Evolutionary conservation across 345 rosid species (phyloP), one percentile per base, ranked within the genome.

Genomic region (Eucalyptus globulus): DNA sequence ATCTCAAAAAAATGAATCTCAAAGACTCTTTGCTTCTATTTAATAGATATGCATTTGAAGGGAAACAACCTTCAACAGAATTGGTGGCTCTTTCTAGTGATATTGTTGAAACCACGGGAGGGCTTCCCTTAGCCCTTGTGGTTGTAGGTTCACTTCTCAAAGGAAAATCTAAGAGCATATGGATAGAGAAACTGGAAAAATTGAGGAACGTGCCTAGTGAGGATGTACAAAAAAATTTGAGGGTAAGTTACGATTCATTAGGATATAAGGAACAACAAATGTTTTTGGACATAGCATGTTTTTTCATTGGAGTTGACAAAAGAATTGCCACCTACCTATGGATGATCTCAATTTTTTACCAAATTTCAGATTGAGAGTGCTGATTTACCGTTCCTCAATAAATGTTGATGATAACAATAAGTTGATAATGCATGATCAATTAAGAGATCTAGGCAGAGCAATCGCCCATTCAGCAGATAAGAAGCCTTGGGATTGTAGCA

Each of bases 291-390:
- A 26, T 60, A 26, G 67, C 67, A 26, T 60, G 67, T 6, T 60
- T 60, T 60, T 60, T 60, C 14, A 26, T 26, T 60, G 31, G 67
- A 60, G 5, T 60, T 26, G 67, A 60, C n/a, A 26, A 26, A 26
- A 26, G n/a, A 26, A 26, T 60, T 60, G n/a, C 6, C 7, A 1
- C n/a, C n/a, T 26, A 26, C 67, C 14, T 60, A 1, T 60, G 67
- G 14, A 26, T 3, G 67, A 60, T 60, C 67, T 60, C n/a, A 12
- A 60, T 2, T 26, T 11, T 60, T 11, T 6, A 4, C 67, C 6
- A 26, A 2, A 6, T 11, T 2, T 2, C 1, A 4, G 14, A 60
- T 60, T 60, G 7, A 3, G 11, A 26, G 6, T 5, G 11, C 3
- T 60, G 67, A 60, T 26, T 9, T 12, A 26, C 3, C n/a, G 3